Conservation (phyloP, 495 filamentous ascomycete genomes). For the Rhypophila decipiens region DNA sequence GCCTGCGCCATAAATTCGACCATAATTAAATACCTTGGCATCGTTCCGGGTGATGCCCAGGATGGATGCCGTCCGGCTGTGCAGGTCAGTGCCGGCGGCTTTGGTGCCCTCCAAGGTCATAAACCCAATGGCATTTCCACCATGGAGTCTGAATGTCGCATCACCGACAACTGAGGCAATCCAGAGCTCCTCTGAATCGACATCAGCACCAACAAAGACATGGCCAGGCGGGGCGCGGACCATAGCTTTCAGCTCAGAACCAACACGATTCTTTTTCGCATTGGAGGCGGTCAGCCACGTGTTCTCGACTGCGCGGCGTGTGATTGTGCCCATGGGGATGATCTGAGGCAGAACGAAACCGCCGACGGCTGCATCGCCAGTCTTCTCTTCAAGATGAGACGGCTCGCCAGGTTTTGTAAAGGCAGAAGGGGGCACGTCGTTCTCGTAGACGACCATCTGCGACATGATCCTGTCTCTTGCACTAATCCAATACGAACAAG, state of each 20-base stretch:
- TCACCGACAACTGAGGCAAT: conserved; percentile 95
- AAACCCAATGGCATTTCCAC: conserved; percentile 94
- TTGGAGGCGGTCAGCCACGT: conserved; percentile 98
- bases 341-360: conserved; percentile 97
- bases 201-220: conserved; percentile 91
- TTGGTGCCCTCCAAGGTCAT: conserved; percentile 98
- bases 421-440: conserved; percentile 38
- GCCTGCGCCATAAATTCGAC: conserved; percentile 94
- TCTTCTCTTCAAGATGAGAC: neutral
- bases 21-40: conserved; percentile 98
- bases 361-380: conserved; percentile 11
- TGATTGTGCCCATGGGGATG: conserved; percentile 98
- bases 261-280: conserved; percentile 89
- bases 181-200: conserved; percentile 99
- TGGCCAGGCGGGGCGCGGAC: conserved; percentile 87
- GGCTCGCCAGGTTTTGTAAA: neutral
- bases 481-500: conserved; percentile 98
- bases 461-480: conserved; percentile 85
- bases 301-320: conserved; percentile 92
- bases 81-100: conserved; percentile 85
- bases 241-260: conserved; percentile 96
- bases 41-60: conserved; percentile 89
- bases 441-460: conserved; percentile 86
- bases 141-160: conserved; percentile 86
- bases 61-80: conserved; percentile 88